phyloP scores from a whole-genome alignment of 805 yeast genomes.

The Wickerhamiella musiphila region DNA sequence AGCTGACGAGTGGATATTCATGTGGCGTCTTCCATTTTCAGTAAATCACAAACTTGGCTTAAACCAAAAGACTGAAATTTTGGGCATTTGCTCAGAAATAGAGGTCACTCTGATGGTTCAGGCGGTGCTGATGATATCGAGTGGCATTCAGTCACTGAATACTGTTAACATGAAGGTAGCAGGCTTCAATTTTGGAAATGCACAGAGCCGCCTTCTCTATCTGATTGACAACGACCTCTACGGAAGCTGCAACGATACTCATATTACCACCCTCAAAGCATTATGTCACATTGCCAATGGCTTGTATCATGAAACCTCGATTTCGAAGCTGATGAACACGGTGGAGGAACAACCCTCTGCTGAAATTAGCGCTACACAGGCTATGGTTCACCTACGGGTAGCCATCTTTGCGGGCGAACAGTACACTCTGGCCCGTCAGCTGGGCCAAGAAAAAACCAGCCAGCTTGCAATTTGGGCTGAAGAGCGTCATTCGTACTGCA shows the following conservation, averaged over 20 bases:
- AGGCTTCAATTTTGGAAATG: too few species aligned
- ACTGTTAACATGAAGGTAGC: too few species aligned
- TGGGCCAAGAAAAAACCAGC: constrained; percentile 11
- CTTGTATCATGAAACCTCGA: constrained; percentile 14
- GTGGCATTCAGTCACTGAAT: too few species aligned
- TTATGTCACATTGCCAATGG: constrained; percentile 15
- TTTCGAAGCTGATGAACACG: not conserved
- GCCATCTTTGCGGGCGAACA: constrained; percentile 20
- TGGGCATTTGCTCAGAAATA: too few species aligned
- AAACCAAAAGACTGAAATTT: too few species aligned
- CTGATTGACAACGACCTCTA: constrained; percentile 10
- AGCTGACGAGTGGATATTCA: too few species aligned
- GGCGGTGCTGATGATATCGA: too few species aligned
- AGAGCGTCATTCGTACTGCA: constrained; percentile 13
- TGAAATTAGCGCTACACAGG: constrained; percentile 10
- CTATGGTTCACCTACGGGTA: constrained; percentile 17
- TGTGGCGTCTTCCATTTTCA: too few species aligned
- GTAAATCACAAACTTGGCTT: too few species aligned
- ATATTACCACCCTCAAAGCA: constrained; percentile 12
- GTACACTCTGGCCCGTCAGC: constrained; percentile 16
- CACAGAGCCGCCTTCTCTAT: too few species aligned
- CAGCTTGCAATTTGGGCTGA: constrained; percentile 16
- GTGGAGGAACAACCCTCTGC: constrained; percentile 9
- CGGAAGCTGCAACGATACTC: constrained; percentile 13
- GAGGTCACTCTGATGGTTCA: too few species aligned